phyloP scores from a whole-genome alignment of 257 asterid species.

The Fraxinus anomala region DNA sequence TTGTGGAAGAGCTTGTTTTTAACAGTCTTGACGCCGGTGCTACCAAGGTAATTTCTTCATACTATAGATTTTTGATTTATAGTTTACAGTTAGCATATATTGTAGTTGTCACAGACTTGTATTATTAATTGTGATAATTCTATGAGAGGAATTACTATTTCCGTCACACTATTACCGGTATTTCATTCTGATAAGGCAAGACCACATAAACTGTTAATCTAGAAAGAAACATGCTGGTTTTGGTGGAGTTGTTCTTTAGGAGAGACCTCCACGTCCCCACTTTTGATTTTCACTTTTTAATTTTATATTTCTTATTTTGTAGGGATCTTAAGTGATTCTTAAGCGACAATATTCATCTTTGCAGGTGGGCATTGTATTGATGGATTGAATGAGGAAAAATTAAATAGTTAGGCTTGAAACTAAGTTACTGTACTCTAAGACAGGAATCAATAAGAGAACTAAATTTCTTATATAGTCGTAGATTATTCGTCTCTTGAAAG shows the following conservation, averaged over 20 bases:
- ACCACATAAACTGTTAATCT: not conserved
- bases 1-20: slow-evolving; percentile 82
- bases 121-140: slow-evolving; percentile 3
- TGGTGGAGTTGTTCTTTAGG: not conserved
- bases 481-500: not conserved
- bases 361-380: not conserved
- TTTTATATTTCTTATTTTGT: not conserved
- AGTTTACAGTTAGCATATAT: slow-evolving; percentile 11
- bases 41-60: slow-evolving; percentile 51
- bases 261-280: not conserved
- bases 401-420: not conserved
- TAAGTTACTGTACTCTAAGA: not conserved
- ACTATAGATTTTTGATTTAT: not conserved
- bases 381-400: not conserved
- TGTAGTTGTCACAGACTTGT: not conserved
- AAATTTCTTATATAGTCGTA: slow-evolving; percentile 1
- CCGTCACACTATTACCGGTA: not conserved
- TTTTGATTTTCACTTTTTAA: not conserved
- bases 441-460: not conserved
- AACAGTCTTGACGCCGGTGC: slow-evolving; percentile 93
- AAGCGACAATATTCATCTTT: not conserved
- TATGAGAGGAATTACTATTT: not conserved
- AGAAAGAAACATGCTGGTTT: slow-evolving; percentile 3
- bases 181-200: slow-evolving; percentile 4
- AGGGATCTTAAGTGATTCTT: not conserved